Base-by-base conservation (phyloP, 116 monocot species). In the Papilionanthe hybrid region DNA sequence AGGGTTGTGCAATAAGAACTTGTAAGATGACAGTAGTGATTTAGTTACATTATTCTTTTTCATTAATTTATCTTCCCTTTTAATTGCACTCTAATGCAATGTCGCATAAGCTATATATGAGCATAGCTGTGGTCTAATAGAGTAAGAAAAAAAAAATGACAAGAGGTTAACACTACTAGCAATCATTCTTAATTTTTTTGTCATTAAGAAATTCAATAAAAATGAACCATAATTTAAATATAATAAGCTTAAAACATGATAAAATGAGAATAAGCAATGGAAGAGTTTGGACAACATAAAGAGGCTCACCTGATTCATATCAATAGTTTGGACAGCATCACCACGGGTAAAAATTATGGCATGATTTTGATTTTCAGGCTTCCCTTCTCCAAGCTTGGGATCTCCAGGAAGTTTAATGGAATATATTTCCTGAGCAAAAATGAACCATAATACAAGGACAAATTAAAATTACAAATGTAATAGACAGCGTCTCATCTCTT, bases 341-440 rank as follows among this genome's bases (percentile, higher is more conserved):
- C 95, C 95, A 78, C 95, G 92, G 32, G 95, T 95, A 80, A 95
- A 95, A 72, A 95, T 79, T 84, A 95, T 95, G 74, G 95, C 95
- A 92, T 95, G 95, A 78, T 95, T 95, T 82, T 95, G 95, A 37
- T 95, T 95, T 84, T 95, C 95, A 79, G 95, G 95, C 73, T 95
- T 95, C 76, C 95, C 95, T 81, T 95, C 95, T 74, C 95, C 95
- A 80, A 95, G 92, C 75, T 92, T 95, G 20, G 95, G 95, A 81
- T 95, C 79, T 82, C 95, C 95, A 55, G 95, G 95, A 56, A 95
- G 89, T 83, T 89, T 95, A 27, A 95, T 91, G 11, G 91, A 92
- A 84, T 84, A 95, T 77, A 95, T 86, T 91, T 95, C 95, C 95
- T 95, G 55, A 58, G 81, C 25, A 71, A 82, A 67, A 58, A 55